A percentile compares a stretch with the other conserved stretches of the same genome.
phyloP scores from a whole-genome alignment of 1,139 yeast species.

The Geotrichum candidum region DNA sequence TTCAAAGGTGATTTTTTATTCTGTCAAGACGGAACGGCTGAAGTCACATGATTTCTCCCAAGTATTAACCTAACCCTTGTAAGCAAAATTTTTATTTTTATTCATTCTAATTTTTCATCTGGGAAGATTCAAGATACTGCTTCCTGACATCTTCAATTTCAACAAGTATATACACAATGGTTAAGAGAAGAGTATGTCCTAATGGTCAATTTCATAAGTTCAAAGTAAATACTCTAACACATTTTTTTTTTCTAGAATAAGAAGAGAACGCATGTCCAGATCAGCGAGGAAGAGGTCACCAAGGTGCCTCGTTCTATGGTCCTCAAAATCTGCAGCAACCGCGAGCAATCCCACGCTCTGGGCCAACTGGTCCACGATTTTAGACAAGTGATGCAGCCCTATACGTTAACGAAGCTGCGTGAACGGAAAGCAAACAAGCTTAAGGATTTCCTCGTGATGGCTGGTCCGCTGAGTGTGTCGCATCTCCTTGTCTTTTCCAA shows the following conservation, averaged over 20 bases:
- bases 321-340: constrained; percentile 66
- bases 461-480: constrained; percentile 92
- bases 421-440: constrained; percentile 84
- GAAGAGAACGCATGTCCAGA: constrained; percentile 78
- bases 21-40: background rate
- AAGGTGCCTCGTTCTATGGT: constrained; percentile 91
- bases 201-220: background rate
- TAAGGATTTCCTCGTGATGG: constrained; percentile 90
- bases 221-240: constrained; percentile 13
- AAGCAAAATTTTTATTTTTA: background rate
- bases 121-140: background rate
- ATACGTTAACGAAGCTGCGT: constrained; percentile 80
- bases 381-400: constrained; percentile 91
- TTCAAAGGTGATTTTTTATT: too few relatives aligned
- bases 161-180: constrained; percentile 34
- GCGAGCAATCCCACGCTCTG: constrained; percentile 69
- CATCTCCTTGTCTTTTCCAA: constrained; percentile 85
- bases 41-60: background rate
- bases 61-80: background rate
- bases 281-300: constrained; percentile 60
- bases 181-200: constrained; percentile 45
- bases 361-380: constrained; percentile 82
- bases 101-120: background rate
- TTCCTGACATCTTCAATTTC: background rate
- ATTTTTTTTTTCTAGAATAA: constrained; percentile 38